Percentiles rank a stretch among this genome's conserved stretches.
phyloP scores from a whole-genome alignment of 495 filamentous ascomycete genomes.

The Xylaria grammica region DNA sequence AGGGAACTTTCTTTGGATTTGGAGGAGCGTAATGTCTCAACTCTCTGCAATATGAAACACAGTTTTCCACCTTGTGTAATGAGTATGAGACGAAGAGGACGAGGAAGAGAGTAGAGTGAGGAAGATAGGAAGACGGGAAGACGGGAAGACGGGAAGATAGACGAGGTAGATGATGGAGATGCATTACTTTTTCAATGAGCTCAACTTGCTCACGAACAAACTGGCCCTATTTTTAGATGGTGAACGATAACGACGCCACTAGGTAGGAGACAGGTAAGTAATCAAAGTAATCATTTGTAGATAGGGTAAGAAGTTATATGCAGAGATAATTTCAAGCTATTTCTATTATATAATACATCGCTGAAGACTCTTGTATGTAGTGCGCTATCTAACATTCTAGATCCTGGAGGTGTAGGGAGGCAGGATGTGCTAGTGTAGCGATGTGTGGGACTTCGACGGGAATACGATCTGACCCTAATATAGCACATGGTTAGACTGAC shows the following conservation, averaged over 20 bases:
- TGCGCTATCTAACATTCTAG: too few species aligned
- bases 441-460: slow-evolving; percentile 4
- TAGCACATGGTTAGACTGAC: slow-evolving; percentile 1
- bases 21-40: slow-evolving; percentile 1
- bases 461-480: slow-evolving; percentile 9
- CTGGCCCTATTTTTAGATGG: background rate
- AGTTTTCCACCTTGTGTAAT: background rate
- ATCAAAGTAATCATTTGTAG: too few species aligned
- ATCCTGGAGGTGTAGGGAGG: too few species aligned
- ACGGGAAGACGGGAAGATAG: background rate
- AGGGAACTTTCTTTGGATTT: background rate
- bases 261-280: too few species aligned
- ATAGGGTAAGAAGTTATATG: too few species aligned
- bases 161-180: too few species aligned
- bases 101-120: background rate
- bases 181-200: background rate
- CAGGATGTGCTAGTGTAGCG: background rate
- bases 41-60: background rate
- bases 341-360: too few species aligned
- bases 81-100: background rate
- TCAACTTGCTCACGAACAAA: background rate
- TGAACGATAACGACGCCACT: too few species aligned
- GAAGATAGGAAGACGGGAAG: background rate
- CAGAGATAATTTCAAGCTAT: too few species aligned
- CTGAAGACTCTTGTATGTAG: too few species aligned